Evolutionary conservation across 345 rosid species (phyloP).

Genomic region (Eucalyptus dawsonii): DNA sequence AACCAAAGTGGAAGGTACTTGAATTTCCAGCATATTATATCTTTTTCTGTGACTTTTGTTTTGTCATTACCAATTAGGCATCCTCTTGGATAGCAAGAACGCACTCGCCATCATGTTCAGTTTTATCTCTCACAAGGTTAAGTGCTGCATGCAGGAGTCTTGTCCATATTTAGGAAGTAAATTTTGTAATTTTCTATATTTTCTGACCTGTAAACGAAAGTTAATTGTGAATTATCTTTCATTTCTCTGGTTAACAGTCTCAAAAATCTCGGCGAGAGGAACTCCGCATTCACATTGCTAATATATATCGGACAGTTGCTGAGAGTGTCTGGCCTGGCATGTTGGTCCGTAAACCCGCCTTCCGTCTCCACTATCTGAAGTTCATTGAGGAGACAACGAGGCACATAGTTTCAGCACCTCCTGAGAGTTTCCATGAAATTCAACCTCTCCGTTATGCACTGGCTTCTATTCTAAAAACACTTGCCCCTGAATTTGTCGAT

Average conservation of each 20-base stretch:
- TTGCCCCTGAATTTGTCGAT: constrained; percentile 94
- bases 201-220: background rate
- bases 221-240: background rate
- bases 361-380: constrained; percentile 84
- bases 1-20: constrained; percentile 93
- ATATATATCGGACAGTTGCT: constrained; percentile 81
- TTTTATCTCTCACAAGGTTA: background rate
- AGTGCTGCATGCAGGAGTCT: background rate
- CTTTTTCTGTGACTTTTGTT: background rate
- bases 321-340: constrained; percentile 97
- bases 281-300: constrained; percentile 76
- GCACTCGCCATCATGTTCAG: background rate
- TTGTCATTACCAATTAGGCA: background rate
- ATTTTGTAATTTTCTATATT: background rate
- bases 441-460: constrained; percentile 91
- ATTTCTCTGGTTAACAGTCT: constrained; percentile 33
- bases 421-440: constrained; percentile 81
- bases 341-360: constrained; percentile 73
- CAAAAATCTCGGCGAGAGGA: constrained; percentile 95
- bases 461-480: constrained; percentile 78
- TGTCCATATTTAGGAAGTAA: background rate
- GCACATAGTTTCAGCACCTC: constrained; percentile 42
- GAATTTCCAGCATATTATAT: background rate
- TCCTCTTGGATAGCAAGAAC: background rate
- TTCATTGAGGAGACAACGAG: constrained; percentile 81